Evolutionary conservation across 495 filamentous ascomycete genomes (phyloP).

Genomic region (Penicillium coffeae): DNA sequence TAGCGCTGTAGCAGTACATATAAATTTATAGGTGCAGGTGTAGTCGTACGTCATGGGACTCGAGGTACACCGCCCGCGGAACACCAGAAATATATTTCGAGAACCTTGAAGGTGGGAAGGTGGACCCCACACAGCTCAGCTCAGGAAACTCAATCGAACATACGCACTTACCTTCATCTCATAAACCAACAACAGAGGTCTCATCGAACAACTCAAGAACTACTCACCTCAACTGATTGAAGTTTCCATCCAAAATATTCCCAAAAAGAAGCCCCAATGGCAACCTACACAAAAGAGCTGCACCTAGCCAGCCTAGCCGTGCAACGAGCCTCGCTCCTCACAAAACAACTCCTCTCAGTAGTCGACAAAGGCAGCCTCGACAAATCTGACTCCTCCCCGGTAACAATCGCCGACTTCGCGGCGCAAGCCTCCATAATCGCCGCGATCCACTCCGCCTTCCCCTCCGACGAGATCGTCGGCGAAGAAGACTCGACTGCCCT

Average conservation of each 20-base stretch:
- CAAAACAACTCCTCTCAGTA: conserved; percentile 44
- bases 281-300: conserved; percentile 45
- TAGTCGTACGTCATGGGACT: too few relatives aligned
- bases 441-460: conserved; percentile 51
- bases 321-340: conserved; percentile 51
- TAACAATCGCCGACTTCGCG: conserved; percentile 67
- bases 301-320: conserved; percentile 49
- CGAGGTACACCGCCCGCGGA: neutral
- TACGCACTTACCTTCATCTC: neutral
- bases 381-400: conserved; percentile 58
- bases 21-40: too few relatives aligned
- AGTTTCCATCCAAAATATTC: neutral
- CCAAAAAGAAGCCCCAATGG: conserved; percentile 12
- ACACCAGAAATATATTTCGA: neutral
- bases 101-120: neutral
- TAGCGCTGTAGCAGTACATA: too few relatives aligned
- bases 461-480: conserved; percentile 55
- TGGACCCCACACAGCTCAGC: neutral
- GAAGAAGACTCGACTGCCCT: conserved; percentile 59
- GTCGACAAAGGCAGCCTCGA: conserved; percentile 47
- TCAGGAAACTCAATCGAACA: neutral
- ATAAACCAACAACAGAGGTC: too few relatives aligned
- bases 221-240: too few relatives aligned
- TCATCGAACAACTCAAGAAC: too few relatives aligned
- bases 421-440: conserved; percentile 60